A percentile compares a stretch with the other conserved stretches of the same genome.
Evolutionary conservation across 805 yeast species (phyloP).

Genomic region (Metschnikowia chrysomelidarum): DNA sequence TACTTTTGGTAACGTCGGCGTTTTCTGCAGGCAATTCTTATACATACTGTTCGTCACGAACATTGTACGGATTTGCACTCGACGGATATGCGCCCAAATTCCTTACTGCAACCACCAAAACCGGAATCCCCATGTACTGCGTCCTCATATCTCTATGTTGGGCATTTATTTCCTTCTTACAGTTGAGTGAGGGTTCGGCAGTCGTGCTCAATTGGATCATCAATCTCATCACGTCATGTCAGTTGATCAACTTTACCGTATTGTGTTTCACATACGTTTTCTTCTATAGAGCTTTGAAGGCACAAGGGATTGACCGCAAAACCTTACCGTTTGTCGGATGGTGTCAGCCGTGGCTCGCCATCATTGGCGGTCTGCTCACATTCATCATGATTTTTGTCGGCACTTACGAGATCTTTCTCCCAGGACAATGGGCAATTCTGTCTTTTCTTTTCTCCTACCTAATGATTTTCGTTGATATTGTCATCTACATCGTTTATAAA

Average conservation of each 20-base stretch:
- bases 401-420: conserved; percentile 17
- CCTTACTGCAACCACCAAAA: conserved; percentile 51
- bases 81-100: conserved; percentile 73
- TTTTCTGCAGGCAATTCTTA: conserved; percentile 82
- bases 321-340: conserved; percentile 20
- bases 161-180: conserved; percentile 65
- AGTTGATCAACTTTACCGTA: conserved; percentile 27
- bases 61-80: conserved; percentile 66
- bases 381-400: conserved; percentile 19
- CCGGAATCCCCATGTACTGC: conserved; percentile 48
- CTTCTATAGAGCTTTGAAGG: conserved; percentile 19
- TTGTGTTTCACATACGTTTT: conserved; percentile 23
- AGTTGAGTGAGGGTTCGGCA: conserved; percentile 36
- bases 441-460: conserved; percentile 19
- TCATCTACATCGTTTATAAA: conserved; percentile 16
- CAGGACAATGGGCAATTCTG: conserved; percentile 15
- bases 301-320: conserved; percentile 20
- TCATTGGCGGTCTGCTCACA: conserved; percentile 20
- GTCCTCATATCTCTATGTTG: conserved; percentile 45
- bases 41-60: conserved; percentile 74
- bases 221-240: conserved; percentile 31
- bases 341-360: conserved; percentile 26
- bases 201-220: conserved; percentile 35
- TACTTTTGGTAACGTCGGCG: conserved; percentile 71
- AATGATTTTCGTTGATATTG: conserved; percentile 19